Conservation (phyloP, 2,329 filamentous ascomycete genomes). For the Trichocomaceae sp. region DNA sequence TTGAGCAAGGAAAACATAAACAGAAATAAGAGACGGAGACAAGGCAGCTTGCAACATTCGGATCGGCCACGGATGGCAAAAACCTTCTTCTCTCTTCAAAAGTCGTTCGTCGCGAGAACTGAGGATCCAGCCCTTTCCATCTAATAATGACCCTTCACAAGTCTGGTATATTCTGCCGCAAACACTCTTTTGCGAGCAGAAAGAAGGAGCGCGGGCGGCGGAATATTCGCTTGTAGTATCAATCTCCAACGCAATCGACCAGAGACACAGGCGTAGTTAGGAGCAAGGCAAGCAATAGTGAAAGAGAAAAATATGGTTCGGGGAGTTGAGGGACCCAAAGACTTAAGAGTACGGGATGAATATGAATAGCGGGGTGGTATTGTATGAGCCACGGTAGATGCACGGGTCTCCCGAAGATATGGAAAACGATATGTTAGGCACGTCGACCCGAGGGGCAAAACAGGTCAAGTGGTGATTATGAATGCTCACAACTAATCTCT, state of each 20-base stretch:
- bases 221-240: no score
- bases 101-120: not conserved
- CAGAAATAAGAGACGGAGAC: slow-evolving; percentile 15
- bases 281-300: not conserved
- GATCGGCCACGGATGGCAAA: slow-evolving; percentile 3
- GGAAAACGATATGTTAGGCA: not conserved
- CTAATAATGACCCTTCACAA: not conserved
- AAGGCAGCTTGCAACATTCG: slow-evolving; percentile 13
- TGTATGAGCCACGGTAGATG: slow-evolving; percentile 3
- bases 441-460: not conserved
- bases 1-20: slow-evolving; percentile 11
- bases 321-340: not conserved
- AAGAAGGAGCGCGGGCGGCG: no score
- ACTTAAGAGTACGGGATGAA: not conserved
- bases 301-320: not conserved
- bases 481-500: no score
- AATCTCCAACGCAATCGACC: not conserved
- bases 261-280: not conserved
- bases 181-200: no score
- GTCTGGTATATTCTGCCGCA: not conserved
- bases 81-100: not conserved
- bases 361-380: no score
- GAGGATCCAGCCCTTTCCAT: not conserved
- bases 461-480: not conserved
- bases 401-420: not conserved